These are phyloP conservation scores for Trichoderma gamsii DNA, from an alignment of 495 filamentous ascomycete genomes.

Conservation along the genomic window DNA sequence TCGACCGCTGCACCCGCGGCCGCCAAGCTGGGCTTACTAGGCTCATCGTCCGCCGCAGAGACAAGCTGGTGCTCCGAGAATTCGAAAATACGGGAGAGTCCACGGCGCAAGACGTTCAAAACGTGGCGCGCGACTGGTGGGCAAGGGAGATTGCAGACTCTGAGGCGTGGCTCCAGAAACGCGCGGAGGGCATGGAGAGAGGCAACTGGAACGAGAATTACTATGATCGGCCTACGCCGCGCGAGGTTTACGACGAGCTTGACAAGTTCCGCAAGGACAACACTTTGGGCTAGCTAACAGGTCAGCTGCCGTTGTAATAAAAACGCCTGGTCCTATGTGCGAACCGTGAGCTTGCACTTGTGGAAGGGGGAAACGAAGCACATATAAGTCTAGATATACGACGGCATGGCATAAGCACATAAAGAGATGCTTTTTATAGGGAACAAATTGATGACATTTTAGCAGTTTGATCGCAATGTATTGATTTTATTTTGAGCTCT, in stretches of 20 bases:
- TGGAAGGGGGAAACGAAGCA: too few species aligned
- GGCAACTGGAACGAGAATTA: slow-evolving; percentile 41
- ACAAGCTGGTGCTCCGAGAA: slow-evolving; percentile 31
- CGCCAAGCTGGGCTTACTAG: slow-evolving; percentile 31
- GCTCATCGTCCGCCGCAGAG: slow-evolving; percentile 32
- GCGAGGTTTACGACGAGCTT: slow-evolving; percentile 29
- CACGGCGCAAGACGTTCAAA: slow-evolving; percentile 16
- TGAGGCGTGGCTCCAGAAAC: slow-evolving; percentile 31
- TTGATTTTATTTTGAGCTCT: neutral
- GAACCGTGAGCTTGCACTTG: too few species aligned
- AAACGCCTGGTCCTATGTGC: too few species aligned
- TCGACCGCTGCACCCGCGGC: slow-evolving; percentile 41
- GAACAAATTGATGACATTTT: neutral
- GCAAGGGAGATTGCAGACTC: slow-evolving; percentile 34
- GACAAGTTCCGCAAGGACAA: slow-evolving; percentile 21
- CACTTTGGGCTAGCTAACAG: neutral
- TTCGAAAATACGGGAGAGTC: neutral
- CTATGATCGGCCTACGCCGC: slow-evolving; percentile 33
- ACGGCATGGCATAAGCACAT: too few species aligned
- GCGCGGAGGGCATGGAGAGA: slow-evolving; percentile 25
- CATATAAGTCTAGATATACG: too few species aligned
- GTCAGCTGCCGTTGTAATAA: neutral
- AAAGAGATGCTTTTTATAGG: neutral
- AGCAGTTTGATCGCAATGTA: neutral
- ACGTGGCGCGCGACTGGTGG: slow-evolving; percentile 38